Evolutionary conservation across 345 rosid genomes (phyloP), one percentile per base, ranked within the genome.

Genomic region (Murraya paniculata): DNA sequence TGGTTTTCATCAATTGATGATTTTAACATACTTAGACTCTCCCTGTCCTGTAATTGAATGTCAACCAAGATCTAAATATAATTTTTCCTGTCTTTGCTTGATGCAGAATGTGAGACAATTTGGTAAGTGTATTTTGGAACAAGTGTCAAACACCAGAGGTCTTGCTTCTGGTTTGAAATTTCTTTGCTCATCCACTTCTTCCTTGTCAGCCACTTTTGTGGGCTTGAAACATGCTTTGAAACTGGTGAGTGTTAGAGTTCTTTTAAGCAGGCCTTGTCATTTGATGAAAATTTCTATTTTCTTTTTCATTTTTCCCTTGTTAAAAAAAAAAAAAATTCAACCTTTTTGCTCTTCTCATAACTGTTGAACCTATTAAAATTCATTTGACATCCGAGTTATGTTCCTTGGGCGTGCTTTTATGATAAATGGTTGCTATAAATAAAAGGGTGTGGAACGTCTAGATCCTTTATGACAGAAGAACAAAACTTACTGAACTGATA

Each of bases 71-170:
- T 58, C 60, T 74, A 31, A 31, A 60, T n/a, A 5, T 78, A 36
- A 73, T 48, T 58, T 68, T 22, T 76, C 74, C 71, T 18, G 19
- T 71, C 64, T 81, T 83, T 85, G 58, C 56, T 68, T 74, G 77
- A 67, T 85, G 82, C 94, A 95, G 99, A 88, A 88, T 75, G 87
- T 89, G 81, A 92, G 99, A 85, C 96, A 94, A 72, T 87, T 90
- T 84, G 94, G 93, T 38, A 96, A 96, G 87, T 83, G 86, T 81
- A 86, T 94, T 83, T 87, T 94, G 90, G 98, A 96, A 78, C 93
- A 90, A 75, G 91, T 96, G 83, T 93, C 99, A 77, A 85, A 85
- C 78, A 92, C 93, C 31, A 83, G 89, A 48, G 98, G 99, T 79
- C 98, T 94, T 78, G 80, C 91, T 81, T 77, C 82, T 84, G 92